Evolutionary conservation across 345 rosid genomes (phyloP).

Genomic region (Brassica juncea): DNA sequence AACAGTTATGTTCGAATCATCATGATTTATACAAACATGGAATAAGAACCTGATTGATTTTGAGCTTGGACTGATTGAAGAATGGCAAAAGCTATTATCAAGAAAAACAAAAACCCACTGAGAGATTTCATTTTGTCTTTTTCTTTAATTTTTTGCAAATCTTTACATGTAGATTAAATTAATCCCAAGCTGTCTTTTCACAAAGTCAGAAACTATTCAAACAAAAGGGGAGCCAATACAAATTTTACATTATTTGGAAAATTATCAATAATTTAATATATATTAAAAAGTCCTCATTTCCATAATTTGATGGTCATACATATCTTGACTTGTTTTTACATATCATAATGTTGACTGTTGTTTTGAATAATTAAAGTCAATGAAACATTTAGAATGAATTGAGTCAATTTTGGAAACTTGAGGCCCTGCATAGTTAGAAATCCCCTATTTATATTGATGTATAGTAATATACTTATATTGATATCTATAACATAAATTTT

Average conservation of each 20-base stretch:
- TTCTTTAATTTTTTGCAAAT: neutral
- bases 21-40: neutral
- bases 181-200: conserved; percentile 3
- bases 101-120: conserved; percentile 8
- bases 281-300: neutral
- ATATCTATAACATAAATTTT: neutral
- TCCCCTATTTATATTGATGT: neutral
- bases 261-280: neutral
- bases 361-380: neutral
- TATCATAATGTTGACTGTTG: neutral
- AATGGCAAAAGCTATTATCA: conserved; percentile 1
- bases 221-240: neutral
- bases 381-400: neutral
- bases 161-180: neutral
- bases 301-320: neutral
- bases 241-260: neutral
- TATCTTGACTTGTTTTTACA: neutral
- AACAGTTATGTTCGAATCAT: neutral
- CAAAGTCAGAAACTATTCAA: neutral
- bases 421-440: neutral
- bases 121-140: conserved; percentile 22
- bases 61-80: conserved; percentile 24
- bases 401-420: neutral
- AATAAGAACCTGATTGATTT: conserved; percentile 37
- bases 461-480: neutral